These are phyloP conservation scores for Aspergillus thermomutatus DNA, from an alignment of 2,329 filamentous ascomycete species.

Conservation along the genomic window DNA sequence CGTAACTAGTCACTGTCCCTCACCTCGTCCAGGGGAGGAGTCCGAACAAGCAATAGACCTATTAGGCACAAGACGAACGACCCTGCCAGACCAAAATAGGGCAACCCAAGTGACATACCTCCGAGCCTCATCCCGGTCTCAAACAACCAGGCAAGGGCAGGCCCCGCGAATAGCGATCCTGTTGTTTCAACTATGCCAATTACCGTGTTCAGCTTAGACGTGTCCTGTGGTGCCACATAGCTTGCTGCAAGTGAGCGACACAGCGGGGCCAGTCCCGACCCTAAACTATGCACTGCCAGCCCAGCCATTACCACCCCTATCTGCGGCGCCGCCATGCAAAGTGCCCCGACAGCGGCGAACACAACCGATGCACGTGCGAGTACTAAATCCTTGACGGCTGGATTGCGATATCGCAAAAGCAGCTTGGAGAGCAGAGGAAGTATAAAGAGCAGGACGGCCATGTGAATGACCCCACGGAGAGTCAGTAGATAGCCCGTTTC, in stretches of 20 bases:
- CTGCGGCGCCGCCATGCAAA: background rate
- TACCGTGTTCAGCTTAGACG: background rate
- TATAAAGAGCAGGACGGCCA: background rate
- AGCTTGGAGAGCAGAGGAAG: background rate
- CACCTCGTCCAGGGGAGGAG: background rate
- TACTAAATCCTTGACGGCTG: background rate
- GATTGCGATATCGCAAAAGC: background rate
- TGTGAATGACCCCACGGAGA: background rate
- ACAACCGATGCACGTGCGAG: background rate
- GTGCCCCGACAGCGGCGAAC: background rate
- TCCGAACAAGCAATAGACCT: background rate
- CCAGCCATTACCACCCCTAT: background rate
- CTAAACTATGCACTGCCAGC: background rate
- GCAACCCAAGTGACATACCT: background rate
- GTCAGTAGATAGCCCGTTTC: slow-evolving; percentile 1
- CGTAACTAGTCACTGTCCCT: background rate
- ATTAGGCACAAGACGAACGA: background rate
- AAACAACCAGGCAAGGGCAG: background rate
- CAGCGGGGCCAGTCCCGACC: slow-evolving; percentile 5
- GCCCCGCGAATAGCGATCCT: background rate
- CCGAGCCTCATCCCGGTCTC: background rate
- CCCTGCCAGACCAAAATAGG: background rate
- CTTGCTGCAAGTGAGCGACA: background rate
- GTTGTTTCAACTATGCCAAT: background rate
- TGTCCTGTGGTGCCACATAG: background rate